phyloP scores from a whole-genome alignment of 441 rosid species.

The Populus hybrid region DNA sequence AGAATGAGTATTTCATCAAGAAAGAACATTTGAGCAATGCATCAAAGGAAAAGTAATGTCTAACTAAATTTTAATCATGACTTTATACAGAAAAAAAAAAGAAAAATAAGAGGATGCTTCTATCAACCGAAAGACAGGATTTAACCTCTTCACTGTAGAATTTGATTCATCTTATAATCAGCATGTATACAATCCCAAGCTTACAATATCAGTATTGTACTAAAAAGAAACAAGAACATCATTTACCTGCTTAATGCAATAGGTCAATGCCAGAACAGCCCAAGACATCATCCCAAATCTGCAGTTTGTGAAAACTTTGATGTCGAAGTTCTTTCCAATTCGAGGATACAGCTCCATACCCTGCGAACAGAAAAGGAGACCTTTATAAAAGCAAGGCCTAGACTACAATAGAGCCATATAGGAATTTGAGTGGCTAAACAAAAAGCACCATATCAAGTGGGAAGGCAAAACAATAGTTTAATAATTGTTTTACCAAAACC shows the following conservation, averaged over 20 bases:
- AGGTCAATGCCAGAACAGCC: constrained; percentile 97
- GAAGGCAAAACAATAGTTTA: not conserved
- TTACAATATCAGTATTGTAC: not conserved
- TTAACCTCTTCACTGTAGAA: not conserved
- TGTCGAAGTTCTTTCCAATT: constrained; percentile 88
- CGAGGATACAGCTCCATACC: constrained; percentile 99
- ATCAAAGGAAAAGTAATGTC: not conserved
- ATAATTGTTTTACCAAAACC: too few relatives aligned
- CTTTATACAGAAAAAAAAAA: not conserved
- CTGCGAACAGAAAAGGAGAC: constrained; percentile 38
- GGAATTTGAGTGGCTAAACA: not conserved
- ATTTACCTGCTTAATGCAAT: constrained; percentile 94
- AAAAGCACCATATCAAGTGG: not conserved
- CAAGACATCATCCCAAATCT: constrained; percentile 99
- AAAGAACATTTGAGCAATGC: not conserved
- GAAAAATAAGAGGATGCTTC: not conserved
- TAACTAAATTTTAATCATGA: not conserved
- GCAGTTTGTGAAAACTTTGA: constrained; percentile 96
- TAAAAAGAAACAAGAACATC: not conserved
- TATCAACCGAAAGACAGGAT: not conserved
- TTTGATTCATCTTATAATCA: not conserved
- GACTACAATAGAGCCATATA: not conserved
- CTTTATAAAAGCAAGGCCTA: not conserved
- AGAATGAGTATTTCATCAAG: too few relatives aligned
- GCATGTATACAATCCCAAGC: not conserved